These are phyloP conservation scores for Hagleromyces aurorensis DNA, from an alignment of 805 yeast species.

Conservation along the genomic window DNA sequence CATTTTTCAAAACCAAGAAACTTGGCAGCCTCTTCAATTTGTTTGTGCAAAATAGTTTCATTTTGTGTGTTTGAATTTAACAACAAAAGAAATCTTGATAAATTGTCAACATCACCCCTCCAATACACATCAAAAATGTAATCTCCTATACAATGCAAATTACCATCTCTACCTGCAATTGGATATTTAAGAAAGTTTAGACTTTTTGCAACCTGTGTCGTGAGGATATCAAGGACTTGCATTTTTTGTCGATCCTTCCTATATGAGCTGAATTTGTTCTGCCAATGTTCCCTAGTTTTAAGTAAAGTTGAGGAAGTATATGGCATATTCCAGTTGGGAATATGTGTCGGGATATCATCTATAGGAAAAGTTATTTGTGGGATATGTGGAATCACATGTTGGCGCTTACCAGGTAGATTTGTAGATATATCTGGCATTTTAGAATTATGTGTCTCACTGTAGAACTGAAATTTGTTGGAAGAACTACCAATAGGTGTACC, in stretches of 20 bases:
- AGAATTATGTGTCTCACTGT: too few species aligned
- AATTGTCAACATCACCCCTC: constrained; percentile 23
- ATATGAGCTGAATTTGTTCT: too few species aligned
- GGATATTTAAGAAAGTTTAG: constrained; percentile 31
- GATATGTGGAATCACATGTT: too few species aligned
- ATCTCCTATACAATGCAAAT: constrained; percentile 28
- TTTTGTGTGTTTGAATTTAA: constrained; percentile 17
- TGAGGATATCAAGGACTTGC: constrained; percentile 18
- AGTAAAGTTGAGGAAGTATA: too few species aligned
- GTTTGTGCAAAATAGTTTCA: constrained; percentile 21
- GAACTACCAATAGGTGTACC: background rate
- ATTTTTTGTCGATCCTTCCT: constrained; percentile 4
- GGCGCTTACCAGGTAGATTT: too few species aligned
- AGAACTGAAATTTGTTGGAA: too few species aligned
- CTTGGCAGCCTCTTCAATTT: constrained; percentile 23
- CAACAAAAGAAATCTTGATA: constrained; percentile 17
- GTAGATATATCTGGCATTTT: too few species aligned
- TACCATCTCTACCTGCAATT: constrained; percentile 29
- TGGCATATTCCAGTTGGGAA: too few species aligned
- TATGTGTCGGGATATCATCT: too few species aligned
- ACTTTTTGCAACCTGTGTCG: constrained; percentile 24
- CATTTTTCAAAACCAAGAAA: constrained; percentile 20
- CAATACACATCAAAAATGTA: constrained; percentile 33
- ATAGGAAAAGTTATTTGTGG: too few species aligned
- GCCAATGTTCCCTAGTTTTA: too few species aligned